Percentiles rank a stretch among this genome's conserved stretches.
Conservation (phyloP, 306 rosid genomes). For the Inga oerstediana region DNA sequence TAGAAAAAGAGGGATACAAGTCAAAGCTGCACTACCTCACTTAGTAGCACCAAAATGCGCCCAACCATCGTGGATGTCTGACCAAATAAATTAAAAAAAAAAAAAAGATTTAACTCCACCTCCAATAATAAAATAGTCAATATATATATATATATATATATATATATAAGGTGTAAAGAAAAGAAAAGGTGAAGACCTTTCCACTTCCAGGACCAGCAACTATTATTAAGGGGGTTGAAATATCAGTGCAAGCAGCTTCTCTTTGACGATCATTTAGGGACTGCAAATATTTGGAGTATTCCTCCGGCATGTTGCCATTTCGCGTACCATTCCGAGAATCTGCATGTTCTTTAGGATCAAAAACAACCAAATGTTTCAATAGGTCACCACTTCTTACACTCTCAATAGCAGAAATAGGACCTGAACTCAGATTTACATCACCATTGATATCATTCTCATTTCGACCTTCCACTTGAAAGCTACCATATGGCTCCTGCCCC, state of each 20-base stretch:
- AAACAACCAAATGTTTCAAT: constrained; percentile 31
- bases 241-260: constrained; percentile 84
- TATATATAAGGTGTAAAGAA: not conserved
- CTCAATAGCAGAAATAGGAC: constrained; percentile 19
- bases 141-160: too few relatives aligned
- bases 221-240: constrained; percentile 81
- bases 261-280: constrained; percentile 81
- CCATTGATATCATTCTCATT: constrained; percentile 27
- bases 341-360: constrained; percentile 36
- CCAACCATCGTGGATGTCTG: constrained; percentile 99
- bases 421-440: constrained; percentile 24
- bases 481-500: constrained; percentile 27
- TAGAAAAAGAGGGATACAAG: constrained; percentile 17
- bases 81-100: constrained; percentile 19
- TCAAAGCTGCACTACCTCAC: constrained; percentile 60
- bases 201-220: constrained; percentile 99
- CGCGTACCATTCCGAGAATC: constrained; percentile 21
- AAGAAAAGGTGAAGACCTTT: constrained; percentile 56
- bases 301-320: constrained; percentile 67
- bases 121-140: constrained; percentile 16
- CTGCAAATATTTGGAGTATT: constrained; percentile 62
- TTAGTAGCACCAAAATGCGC: constrained; percentile 82
- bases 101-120: constrained; percentile 39
- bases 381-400: constrained; percentile 36
- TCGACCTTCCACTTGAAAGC: constrained; percentile 15